phyloP scores from a whole-genome alignment of 129 eudicot genomes.

The Mikania micrantha region DNA sequence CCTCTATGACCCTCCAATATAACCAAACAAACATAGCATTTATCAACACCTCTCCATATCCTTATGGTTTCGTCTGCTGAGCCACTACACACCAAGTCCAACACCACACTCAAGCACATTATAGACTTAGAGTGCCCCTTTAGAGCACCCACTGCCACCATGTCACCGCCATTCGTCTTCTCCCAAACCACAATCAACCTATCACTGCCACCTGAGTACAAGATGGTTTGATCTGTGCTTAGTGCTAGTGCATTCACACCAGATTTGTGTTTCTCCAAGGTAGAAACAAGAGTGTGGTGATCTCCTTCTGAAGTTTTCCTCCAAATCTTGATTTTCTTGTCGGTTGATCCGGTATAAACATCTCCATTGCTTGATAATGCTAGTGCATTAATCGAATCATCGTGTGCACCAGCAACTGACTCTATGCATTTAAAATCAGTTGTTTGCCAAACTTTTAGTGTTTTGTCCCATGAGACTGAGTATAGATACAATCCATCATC shows the following conservation, averaged over 20 bases:
- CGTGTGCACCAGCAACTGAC: conserved; percentile 54
- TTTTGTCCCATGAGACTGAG: conserved; percentile 72
- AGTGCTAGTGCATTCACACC: conserved; percentile 58
- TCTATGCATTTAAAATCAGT: conserved; percentile 64
- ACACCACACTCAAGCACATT: conserved; percentile 46
- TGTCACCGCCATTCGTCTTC: conserved; percentile 34
- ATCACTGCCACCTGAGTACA: conserved; percentile 62
- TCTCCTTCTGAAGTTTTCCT: conserved; percentile 29
- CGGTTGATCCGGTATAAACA: conserved; percentile 60
- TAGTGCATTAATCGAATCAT: conserved; percentile 61
- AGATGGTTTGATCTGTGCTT: conserved; percentile 34
- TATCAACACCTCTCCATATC: conserved; percentile 46
- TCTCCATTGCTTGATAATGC: conserved; percentile 43
- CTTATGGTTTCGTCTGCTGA: conserved; percentile 60
- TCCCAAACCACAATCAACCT: conserved; percentile 47
- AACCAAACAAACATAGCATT: conserved; percentile 42
- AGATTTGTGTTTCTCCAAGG: conserved; percentile 45
- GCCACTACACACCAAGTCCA: conserved; percentile 53
- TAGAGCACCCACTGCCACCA: conserved; percentile 32
- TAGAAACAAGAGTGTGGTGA: conserved; percentile 34
- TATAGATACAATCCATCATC: conserved; percentile 41
- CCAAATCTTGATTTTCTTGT: conserved; percentile 50
- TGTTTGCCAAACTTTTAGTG: conserved; percentile 56
- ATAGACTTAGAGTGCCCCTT: conserved; percentile 51
- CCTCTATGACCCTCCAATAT: conserved; percentile 62